These are phyloP conservation scores for Linum usitatissimum DNA, from an alignment of 345 rosid species.

Conservation along the genomic window DNA sequence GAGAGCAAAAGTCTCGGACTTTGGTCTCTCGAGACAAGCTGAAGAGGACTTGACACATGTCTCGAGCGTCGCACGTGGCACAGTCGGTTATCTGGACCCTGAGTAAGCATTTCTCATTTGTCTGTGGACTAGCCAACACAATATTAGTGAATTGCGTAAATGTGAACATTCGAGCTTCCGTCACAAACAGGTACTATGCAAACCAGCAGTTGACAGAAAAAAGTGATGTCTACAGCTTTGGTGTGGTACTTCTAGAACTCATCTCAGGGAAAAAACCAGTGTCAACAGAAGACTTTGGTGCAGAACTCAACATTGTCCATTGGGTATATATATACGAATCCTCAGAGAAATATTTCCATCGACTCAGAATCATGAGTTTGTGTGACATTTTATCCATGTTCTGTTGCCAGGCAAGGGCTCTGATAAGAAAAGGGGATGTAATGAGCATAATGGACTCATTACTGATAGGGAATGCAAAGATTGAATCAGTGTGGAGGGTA, in stretches of 20 bases:
- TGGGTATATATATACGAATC: constrained; percentile 43
- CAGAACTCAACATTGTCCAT: constrained; percentile 78
- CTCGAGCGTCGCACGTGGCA: constrained; percentile 89
- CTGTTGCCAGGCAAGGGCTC: constrained; percentile 59
- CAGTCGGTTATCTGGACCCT: constrained; percentile 94
- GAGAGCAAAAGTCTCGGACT: constrained; percentile 97
- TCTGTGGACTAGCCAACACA: too few species aligned
- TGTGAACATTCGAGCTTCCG: too few species aligned
- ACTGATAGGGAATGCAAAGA: constrained; percentile 48
- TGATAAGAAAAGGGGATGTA: constrained; percentile 75
- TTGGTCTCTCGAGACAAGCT: constrained; percentile 93
- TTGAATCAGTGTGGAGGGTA: constrained; percentile 80
- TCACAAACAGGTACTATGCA: constrained; percentile 61
- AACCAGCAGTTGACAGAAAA: constrained; percentile 85
- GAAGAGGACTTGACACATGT: constrained; percentile 86
- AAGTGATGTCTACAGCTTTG: constrained; percentile 96
- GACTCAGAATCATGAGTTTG: not conserved
- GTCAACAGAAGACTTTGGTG: constrained; percentile 71
- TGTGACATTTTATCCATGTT: not conserved
- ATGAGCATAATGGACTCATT: constrained; percentile 58
- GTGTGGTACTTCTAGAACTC: constrained; percentile 88
- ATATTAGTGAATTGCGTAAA: too few species aligned
- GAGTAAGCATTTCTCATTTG: constrained; percentile 41
- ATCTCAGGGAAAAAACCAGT: constrained; percentile 88
- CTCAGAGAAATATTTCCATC: not conserved